phyloP scores from a whole-genome alignment of 176 grass and related monocot genomes.

The Chloris gayana region DNA sequence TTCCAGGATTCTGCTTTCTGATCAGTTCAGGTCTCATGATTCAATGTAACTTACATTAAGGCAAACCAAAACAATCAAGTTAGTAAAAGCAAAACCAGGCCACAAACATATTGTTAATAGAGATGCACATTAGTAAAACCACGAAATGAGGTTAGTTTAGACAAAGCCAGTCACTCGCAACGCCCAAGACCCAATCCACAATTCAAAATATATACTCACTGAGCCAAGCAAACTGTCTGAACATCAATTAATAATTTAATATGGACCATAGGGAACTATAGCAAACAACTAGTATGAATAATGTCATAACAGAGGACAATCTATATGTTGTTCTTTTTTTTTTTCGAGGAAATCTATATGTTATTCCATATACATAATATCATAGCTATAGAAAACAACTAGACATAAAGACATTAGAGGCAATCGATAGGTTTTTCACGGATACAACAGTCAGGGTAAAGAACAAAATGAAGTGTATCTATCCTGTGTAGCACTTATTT shows the following conservation, averaged over 20 bases:
- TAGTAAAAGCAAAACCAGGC: background rate
- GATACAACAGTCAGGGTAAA: background rate
- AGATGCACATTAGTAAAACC: background rate
- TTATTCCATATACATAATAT: background rate
- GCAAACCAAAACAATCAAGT: background rate
- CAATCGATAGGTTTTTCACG: background rate
- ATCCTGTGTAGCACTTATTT: background rate
- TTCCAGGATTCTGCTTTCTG: background rate
- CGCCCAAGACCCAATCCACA: background rate
- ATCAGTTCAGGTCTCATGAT: background rate
- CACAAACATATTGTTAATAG: background rate
- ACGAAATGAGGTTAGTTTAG: background rate
- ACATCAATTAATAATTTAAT: background rate
- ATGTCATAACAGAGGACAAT: background rate
- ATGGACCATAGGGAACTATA: background rate
- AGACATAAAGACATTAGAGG: background rate
- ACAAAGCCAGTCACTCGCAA: too few relatives aligned
- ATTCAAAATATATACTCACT: background rate
- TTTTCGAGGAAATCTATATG: background rate
- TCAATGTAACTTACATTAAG: background rate
- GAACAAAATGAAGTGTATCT: background rate
- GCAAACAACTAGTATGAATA: background rate
- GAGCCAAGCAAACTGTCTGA: background rate
- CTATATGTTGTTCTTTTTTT: background rate
- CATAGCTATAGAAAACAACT: background rate